phyloP scores from a whole-genome alignment of 306 rosid species.

The Citrullus amarus region DNA sequence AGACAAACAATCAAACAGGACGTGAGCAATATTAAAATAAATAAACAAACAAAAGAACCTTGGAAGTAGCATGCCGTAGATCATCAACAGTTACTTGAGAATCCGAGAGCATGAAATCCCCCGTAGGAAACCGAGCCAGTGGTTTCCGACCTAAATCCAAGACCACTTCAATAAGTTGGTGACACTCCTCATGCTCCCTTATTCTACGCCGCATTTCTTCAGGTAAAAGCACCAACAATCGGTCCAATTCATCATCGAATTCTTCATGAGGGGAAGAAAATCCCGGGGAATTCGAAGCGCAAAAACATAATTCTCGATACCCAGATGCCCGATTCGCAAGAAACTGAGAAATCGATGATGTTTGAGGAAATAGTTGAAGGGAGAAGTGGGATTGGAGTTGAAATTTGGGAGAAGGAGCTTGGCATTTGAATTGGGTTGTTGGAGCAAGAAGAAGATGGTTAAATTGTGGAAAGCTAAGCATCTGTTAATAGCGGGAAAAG shows the following conservation, averaged over 20 bases:
- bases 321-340: conserved; percentile 22
- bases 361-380: background rate
- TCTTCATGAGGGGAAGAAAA: conserved; percentile 40
- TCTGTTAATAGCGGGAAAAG: conserved; percentile 58
- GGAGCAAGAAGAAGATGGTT: conserved; percentile 23
- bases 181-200: conserved; percentile 54
- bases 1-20: conserved; percentile 17
- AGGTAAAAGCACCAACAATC: conserved; percentile 58
- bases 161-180: conserved; percentile 69
- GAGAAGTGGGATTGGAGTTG: conserved; percentile 20
- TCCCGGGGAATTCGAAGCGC: conserved; percentile 9
- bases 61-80: conserved; percentile 70
- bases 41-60: conserved; percentile 25
- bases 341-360: conserved; percentile 12
- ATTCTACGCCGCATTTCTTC: conserved; percentile 71
- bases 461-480: conserved; percentile 33
- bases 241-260: conserved; percentile 51
- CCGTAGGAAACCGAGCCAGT: conserved; percentile 77
- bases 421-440: conserved; percentile 10
- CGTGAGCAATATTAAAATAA: conserved; percentile 7
- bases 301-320: conserved; percentile 14
- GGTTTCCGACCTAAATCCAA: conserved; percentile 97
- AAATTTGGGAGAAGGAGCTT: conserved; percentile 12
- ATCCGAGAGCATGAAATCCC: conserved; percentile 64
- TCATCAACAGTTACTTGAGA: conserved; percentile 55